Evolutionary conservation across 495 filamentous ascomycete genomes (phyloP), one percentile per base, ranked within the genome.

Genomic region (Hypoxylon intermedium): DNA sequence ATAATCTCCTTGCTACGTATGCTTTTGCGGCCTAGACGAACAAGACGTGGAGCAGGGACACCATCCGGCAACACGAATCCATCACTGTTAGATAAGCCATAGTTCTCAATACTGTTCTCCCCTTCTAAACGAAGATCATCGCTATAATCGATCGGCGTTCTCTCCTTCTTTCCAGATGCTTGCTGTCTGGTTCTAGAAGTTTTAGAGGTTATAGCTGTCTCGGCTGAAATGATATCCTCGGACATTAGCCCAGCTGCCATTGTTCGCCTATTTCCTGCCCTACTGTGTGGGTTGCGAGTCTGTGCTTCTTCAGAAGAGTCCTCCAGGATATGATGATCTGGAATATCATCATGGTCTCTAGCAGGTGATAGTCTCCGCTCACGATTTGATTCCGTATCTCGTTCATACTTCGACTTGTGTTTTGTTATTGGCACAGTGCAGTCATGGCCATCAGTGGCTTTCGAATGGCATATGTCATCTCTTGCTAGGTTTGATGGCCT

Each of bases 1-100:
- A 81, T 73, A 7, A 81, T 48, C 30, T 81, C 78, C 34, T 59
- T 75, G 51, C 78, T 81, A 43, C 68, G 75, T 45, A 78, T 63
- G 50, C 71, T 68, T 55, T 67, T 79, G 26, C 69, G 73, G n/a
- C 70, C 68, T 2, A 78, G 59, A 13, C 55, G 69, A 16, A 71
- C 76, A 28, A 79, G 67, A 42, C 68, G 62, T 51, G 68, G 62
- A 24, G 68, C 41, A 19, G 59, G 62, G 15, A 41, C 36, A 6
- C 48, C 53, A 5, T 54, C 46, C 7, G 24, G 37, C 4, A 46
- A 36, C 16, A 9, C 11, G 21, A 46, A 15, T 6, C 41, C 38
- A 20, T 58, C 52, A 15, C 20, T 37, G 6, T 53, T 12, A 21
- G 38, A 26, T 13, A 40, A 19, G 13, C 9, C 26, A 16, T 31